These are phyloP conservation scores for Puccinia hordei DNA, from an alignment of 1,284 basidiomycete genomes.

Conservation along the genomic window DNA sequence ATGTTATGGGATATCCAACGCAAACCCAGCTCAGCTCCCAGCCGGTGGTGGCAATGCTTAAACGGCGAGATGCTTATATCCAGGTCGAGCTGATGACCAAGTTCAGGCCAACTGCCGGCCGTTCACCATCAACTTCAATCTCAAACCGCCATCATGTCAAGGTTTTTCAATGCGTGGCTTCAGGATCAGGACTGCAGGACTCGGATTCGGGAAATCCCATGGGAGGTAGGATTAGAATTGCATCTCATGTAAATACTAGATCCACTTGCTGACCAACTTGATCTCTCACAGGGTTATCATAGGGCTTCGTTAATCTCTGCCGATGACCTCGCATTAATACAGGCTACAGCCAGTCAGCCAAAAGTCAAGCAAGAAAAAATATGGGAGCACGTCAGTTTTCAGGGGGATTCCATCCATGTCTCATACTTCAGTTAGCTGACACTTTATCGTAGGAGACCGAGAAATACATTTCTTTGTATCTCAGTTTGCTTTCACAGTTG, in stretches of 20 bases:
- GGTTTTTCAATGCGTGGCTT: constrained; percentile 77
- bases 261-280: not conserved
- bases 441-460: constrained; percentile 64
- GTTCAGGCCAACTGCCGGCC: too few relatives aligned
- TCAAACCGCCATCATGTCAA: constrained; percentile 16
- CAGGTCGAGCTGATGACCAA: not conserved
- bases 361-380: constrained; percentile 29
- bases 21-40: too few relatives aligned
- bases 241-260: not conserved
- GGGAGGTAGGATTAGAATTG: constrained; percentile 65
- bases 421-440: not conserved
- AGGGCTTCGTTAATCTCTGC: constrained; percentile 84
- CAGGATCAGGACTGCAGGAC: constrained; percentile 85
- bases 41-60: too few relatives aligned
- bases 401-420: not conserved
- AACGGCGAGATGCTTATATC: not conserved
- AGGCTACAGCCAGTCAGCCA: constrained; percentile 68
- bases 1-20: too few relatives aligned
- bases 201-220: constrained; percentile 84
- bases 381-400: constrained; percentile 36
- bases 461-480: constrained; percentile 83
- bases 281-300: constrained; percentile 72
- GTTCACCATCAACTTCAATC: not conserved
- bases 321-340: constrained; percentile 86
- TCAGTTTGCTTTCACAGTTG: constrained; percentile 87